These are phyloP conservation scores for Alternaria dauci DNA, from an alignment of 2,329 filamentous ascomycete species.

Conservation along the genomic window DNA sequence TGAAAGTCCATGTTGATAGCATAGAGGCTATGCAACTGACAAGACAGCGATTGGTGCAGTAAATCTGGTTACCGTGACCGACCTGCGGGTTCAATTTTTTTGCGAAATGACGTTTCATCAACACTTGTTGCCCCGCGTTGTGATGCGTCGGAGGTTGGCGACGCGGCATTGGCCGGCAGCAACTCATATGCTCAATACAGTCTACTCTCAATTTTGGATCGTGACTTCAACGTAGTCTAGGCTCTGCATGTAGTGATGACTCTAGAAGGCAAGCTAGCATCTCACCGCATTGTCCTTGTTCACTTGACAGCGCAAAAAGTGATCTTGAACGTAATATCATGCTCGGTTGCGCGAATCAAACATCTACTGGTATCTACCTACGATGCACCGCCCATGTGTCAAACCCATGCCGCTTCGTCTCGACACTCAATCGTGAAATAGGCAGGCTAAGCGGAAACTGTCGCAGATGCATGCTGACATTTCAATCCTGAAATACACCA, in stretches of 20 bases:
- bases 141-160: not conserved
- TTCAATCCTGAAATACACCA: not conserved
- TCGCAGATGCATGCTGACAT: not conserved
- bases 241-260: not conserved
- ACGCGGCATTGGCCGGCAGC: constrained; percentile 4
- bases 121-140: constrained; percentile 4
- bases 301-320: not conserved
- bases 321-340: not conserved
- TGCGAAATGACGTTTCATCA: constrained; percentile 10
- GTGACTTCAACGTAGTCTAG: not conserved
- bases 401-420: not conserved
- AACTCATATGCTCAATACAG: not conserved
- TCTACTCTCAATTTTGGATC: not conserved
- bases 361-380: constrained; percentile 1
- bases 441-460: not conserved
- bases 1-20: not conserved
- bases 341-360: not conserved
- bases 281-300: too few species aligned
- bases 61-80: not conserved
- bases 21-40: not conserved
- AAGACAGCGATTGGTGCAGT: constrained; percentile 4
- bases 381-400: not conserved
- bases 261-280: too few species aligned
- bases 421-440: not conserved
- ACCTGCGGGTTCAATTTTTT: constrained; percentile 4